Conservation (phyloP, 768 basidiomycete species). For the Cystofilobasidium macerans region DNA sequence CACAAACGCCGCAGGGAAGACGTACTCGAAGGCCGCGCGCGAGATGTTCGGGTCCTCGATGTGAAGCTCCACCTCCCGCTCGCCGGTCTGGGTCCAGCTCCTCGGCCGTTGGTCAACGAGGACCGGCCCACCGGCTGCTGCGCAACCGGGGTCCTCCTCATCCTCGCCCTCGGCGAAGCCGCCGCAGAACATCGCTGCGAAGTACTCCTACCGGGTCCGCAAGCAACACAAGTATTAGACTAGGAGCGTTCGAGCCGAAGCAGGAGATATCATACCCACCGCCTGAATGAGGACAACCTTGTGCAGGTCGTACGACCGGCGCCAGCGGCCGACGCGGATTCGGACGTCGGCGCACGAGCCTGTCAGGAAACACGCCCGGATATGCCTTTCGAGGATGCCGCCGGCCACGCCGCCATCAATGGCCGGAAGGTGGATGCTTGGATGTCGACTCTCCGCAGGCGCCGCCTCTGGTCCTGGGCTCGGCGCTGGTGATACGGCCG, state of each 20-base stretch:
- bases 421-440: neutral
- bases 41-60: constrained; percentile 84
- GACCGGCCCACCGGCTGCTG: constrained; percentile 28
- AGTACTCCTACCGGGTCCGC: constrained; percentile 56
- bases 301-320: constrained; percentile 66
- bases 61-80: constrained; percentile 35
- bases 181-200: constrained; percentile 68
- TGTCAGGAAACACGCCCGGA: constrained; percentile 40
- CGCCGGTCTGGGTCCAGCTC: constrained; percentile 36
- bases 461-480: neutral
- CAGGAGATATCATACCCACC: constrained; percentile 42
- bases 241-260: constrained; percentile 24
- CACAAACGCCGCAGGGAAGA: constrained; percentile 28
- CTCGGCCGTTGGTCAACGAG: constrained; percentile 47
- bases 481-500: no score
- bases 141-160: neutral
- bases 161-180: constrained; percentile 33
- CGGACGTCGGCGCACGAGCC: constrained; percentile 67
- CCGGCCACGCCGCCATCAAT: neutral
- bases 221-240: constrained; percentile 22
- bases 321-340: constrained; percentile 60
- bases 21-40: constrained; percentile 82
- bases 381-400: neutral
- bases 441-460: neutral
- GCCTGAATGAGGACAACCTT: constrained; percentile 80